These are phyloP conservation scores for Seminavis robusta DNA, from an alignment of 108 stramenopile genomes.

Conservation along the genomic window DNA sequence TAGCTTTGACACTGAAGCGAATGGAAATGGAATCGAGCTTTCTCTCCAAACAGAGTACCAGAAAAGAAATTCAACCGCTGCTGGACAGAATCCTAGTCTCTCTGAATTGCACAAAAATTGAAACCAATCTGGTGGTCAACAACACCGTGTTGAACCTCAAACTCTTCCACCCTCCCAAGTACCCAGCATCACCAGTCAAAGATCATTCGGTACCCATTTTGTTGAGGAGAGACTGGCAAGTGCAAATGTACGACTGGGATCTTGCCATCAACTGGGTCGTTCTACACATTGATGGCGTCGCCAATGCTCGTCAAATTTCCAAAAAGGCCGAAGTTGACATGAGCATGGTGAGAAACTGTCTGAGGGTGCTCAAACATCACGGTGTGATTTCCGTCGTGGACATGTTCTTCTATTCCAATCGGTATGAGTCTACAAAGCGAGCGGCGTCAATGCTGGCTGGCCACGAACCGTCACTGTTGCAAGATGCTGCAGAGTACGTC, in stretches of 20 bases:
- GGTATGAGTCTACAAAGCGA: slow-evolving; percentile 71
- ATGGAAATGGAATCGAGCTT: slow-evolving; percentile 80
- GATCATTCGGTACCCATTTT: slow-evolving; percentile 80
- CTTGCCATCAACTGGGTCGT: slow-evolving; percentile 87
- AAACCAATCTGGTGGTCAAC: slow-evolving; percentile 71
- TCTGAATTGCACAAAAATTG: slow-evolving; percentile 57
- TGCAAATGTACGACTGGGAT: slow-evolving; percentile 86
- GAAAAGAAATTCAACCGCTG: slow-evolving; percentile 52
- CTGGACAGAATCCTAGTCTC: slow-evolving; percentile 62
- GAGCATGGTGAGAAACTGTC: slow-evolving; percentile 80
- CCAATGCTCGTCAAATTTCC: slow-evolving; percentile 73
- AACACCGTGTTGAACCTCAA: slow-evolving; percentile 67
- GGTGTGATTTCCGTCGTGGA: slow-evolving; percentile 78
- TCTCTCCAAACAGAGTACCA: slow-evolving; percentile 32
- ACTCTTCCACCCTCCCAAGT: slow-evolving; percentile 66
- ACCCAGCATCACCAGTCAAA: slow-evolving; percentile 57
- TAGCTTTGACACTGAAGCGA: slow-evolving; percentile 56
- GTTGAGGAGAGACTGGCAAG: slow-evolving; percentile 63
- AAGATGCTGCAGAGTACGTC: slow-evolving; percentile 35
- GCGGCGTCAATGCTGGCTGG: slow-evolving; percentile 51
- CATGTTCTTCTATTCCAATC: slow-evolving; percentile 87
- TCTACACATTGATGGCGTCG: slow-evolving; percentile 86
- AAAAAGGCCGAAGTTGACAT: slow-evolving; percentile 81
- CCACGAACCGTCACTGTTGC: slow-evolving; percentile 34
- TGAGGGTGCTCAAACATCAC: slow-evolving; percentile 81